Conservation (phyloP, 192 early-diverging fungal genomes). For the Coemansia sp. region DNA sequence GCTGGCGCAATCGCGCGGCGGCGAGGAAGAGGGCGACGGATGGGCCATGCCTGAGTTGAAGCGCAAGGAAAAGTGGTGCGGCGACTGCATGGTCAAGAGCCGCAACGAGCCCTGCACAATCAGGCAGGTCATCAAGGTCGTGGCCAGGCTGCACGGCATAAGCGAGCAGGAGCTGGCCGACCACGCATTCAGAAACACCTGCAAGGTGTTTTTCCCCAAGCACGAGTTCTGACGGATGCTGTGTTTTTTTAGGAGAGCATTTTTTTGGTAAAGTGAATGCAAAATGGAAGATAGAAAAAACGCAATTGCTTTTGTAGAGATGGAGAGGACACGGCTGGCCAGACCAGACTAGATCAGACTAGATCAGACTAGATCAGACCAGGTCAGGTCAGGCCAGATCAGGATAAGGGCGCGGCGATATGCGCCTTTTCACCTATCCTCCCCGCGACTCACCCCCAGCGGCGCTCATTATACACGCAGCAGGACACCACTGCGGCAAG, state of each 20-base stretch:
- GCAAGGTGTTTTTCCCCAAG: slow-evolving; percentile 61
- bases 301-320: too few species aligned
- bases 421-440: background rate
- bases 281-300: background rate
- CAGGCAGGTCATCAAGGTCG: slow-evolving; percentile 66
- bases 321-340: too few species aligned
- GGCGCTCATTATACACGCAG: slow-evolving; percentile 52
- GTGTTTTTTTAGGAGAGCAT: too few species aligned
- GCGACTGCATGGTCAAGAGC: slow-evolving; percentile 65
- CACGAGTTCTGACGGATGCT: slow-evolving; percentile 10
- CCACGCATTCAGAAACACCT: slow-evolving; percentile 65
- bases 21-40: slow-evolving; percentile 9
- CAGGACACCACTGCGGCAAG: slow-evolving; percentile 42
- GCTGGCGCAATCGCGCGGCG: slow-evolving; percentile 22
- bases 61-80: slow-evolving; percentile 67
- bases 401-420: too few species aligned
- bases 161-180: slow-evolving; percentile 57
- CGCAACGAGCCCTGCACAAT: slow-evolving; percentile 84
- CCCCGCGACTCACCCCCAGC: slow-evolving; percentile 27
- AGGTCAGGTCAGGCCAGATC: too few species aligned
- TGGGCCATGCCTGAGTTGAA: slow-evolving; percentile 53
- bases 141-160: slow-evolving; percentile 61
- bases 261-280: background rate
- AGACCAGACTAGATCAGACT: too few species aligned
- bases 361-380: too few species aligned